Base-by-base conservation (phyloP, 2,329 filamentous ascomycete genomes). In the Curvularia hawaiiensis region DNA sequence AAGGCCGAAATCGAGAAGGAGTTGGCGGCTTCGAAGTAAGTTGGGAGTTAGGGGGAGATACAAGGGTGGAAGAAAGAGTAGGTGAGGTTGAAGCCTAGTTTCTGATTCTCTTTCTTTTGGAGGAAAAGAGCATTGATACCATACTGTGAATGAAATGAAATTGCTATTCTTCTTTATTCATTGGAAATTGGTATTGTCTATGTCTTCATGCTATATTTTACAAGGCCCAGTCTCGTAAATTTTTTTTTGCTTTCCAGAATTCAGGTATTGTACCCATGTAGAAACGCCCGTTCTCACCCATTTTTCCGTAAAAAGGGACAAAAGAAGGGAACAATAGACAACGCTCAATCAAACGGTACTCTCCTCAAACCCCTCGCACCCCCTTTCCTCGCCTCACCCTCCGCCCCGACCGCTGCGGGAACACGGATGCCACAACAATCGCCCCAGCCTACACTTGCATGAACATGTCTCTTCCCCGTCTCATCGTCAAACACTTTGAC, bases 381-480 rank as follows among this genome's bases (percentile, higher is more conserved):
- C 66, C 82, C 83, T 80, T 96, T 98, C 81, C 85, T 89, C 83
- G 90, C 89, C 79, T 97, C 94, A 66, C 92, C 89, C 14, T 91
- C 91, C 0, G 95, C 96, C 28, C 93, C 96, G 56, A 98, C 84
- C 52, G 92, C 94, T 72, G 93, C 97, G 0, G 95, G 96, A 16
- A 99, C 95, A 69, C 96, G 94, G 77, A 99, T 99, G 26, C 95
- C 95, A 74, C 95, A 99, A 77, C 95, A 99, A 76, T 99, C 95
- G 5, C 94, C 94, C 91, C 95, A 99, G 44, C 82, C 83, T 52
- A 81, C 78, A 20, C 70, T 84, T 50, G 88, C 85, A 77, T 95
- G 90, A 60, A 88, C 84, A 77, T 92, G 89, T 65, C 83, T 85
- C 77, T 87, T 85, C 28, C 85, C 87, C 63, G 87, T 85, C 55